phyloP scores from a whole-genome alignment of 768 basidiomycete genomes.

The Xerocomellus intermedius region DNA sequence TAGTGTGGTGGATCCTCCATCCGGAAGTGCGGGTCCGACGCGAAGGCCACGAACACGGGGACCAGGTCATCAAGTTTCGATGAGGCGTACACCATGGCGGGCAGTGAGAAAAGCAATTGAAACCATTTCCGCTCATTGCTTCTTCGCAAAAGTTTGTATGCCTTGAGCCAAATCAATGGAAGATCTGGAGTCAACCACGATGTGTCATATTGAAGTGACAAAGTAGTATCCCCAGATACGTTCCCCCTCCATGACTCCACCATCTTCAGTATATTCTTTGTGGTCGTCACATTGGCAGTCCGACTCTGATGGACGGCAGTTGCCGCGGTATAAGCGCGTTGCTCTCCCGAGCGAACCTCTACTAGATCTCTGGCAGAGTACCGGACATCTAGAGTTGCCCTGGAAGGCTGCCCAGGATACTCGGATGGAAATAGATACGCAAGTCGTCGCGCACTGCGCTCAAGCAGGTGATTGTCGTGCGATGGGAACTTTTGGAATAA shows the following conservation, averaged over 20 bases:
- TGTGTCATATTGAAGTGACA: slow-evolving; percentile 25
- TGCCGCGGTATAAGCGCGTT: no score
- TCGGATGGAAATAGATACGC: no score
- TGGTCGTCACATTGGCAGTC: background rate
- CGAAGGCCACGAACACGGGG: slow-evolving; percentile 20
- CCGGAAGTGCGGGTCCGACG: slow-evolving; percentile 11
- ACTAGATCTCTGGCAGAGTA: no score
- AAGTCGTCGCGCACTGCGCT: slow-evolving; percentile 7
- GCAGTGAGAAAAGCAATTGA: slow-evolving; percentile 31
- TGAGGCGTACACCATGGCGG: slow-evolving; percentile 32
- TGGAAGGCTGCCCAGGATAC: no score
- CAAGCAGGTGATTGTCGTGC: slow-evolving; percentile 8
- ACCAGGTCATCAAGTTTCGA: slow-evolving; percentile 15
- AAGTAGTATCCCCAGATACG: background rate
- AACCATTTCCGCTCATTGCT: slow-evolving; percentile 8
- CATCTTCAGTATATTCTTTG: slow-evolving; percentile 2
- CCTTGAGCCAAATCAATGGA: slow-evolving; percentile 24
- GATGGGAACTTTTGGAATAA: slow-evolving; percentile 7
- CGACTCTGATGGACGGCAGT: background rate
- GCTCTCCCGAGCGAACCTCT: no score
- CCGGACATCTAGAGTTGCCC: no score
- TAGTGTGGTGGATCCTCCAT: slow-evolving; percentile 12
- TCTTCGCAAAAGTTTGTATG: slow-evolving; percentile 27
- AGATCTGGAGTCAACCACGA: slow-evolving; percentile 30
- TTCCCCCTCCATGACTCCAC: slow-evolving; percentile 6